Evolutionary conservation across 345 rosid species (phyloP), one percentile per base, ranked within the genome.

Genomic region (Conringia planisiliqua): DNA sequence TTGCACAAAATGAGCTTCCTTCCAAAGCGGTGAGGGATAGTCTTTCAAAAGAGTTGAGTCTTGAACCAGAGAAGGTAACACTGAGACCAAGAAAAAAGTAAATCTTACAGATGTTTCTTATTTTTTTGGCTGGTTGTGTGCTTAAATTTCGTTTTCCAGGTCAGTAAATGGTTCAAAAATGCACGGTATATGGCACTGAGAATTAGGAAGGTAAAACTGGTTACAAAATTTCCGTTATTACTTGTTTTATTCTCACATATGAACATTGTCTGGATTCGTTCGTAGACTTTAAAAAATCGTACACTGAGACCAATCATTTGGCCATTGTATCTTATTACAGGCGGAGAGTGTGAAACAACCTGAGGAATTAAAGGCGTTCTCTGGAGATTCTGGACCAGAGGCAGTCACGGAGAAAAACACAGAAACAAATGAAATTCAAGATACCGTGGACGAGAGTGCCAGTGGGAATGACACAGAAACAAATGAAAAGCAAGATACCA

Each of bases 131-230:
- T 79, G 39, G 59, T 16, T n/a, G 24, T 35, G 48, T 66, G 47
- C 68, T 62, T 44, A 6, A 39, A 33, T 75, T 77, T 82, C 35
- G 60, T 16, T 29, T 79, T 82, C 68, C 93, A 94, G 98, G 96
- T 94, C 51, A 88, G 85, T 83, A 91, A 91, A 83, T 94, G 98
- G 97, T 94, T 94, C 84, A 91, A 90, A 88, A 94, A 94, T 79
- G 82, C 97, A 12, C 85, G 98, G 17, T 94, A 91, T 76, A 56
- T 85, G 76, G 96, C 99, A 30, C 82, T 90, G 42, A 89, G 86
- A 80, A 82, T 80, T 56, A 85, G 99, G 78, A 95, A 89, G 98
- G 99, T 95, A 65, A n/a, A 47, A 32, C 10, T 30, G 10, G 12
- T 60, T 59, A 27, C 27, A 2, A 46, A 59, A 42, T 9, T 38